Conservation (phyloP, 1,284 basidiomycete genomes). For the Sporisorium scitamineum region DNA sequence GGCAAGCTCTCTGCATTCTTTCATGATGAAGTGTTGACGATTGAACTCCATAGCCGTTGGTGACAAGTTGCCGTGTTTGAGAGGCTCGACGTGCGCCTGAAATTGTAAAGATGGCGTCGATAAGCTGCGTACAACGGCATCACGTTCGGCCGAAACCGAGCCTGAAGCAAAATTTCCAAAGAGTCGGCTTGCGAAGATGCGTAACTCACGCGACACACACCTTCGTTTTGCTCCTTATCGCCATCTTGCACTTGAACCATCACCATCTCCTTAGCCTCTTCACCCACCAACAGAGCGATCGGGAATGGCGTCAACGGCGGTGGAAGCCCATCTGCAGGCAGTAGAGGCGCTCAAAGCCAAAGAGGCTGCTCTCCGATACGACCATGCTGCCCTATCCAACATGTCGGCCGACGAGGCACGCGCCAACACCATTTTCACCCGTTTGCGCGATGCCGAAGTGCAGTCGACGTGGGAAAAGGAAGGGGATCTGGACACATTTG, state of each 20-base stretch:
- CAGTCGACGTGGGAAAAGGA: conserved; percentile 30
- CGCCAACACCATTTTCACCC: conserved; percentile 32
- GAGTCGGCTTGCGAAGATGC: conserved; percentile 15
- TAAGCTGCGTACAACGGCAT: conserved; percentile 5
- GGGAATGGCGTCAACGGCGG: conserved; percentile 2
- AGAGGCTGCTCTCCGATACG: conserved; percentile 44
- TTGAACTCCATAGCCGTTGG: too few species aligned
- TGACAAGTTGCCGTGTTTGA: background rate
- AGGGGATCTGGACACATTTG: conserved; percentile 35
- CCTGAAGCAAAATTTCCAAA: background rate
- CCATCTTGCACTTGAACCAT: background rate
- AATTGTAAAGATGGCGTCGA: background rate
- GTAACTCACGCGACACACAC: conserved; percentile 11
- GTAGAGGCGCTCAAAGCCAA: conserved; percentile 30
- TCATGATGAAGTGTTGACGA: too few species aligned
- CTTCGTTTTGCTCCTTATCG: background rate
- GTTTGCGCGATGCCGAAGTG: conserved; percentile 31
- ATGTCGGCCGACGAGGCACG: conserved; percentile 25
- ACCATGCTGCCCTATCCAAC: conserved; percentile 30
- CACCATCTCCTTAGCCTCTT: background rate
- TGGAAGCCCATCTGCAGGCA: conserved; percentile 15
- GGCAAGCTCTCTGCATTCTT: too few species aligned
- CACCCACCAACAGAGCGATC: background rate
- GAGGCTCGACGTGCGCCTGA: background rate
- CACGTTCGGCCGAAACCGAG: conserved; percentile 25